Percentiles rank a stretch among this genome's conserved stretches.
phyloP scores from a whole-genome alignment of 1,139 yeast genomes.

The Taphrina confusa region DNA sequence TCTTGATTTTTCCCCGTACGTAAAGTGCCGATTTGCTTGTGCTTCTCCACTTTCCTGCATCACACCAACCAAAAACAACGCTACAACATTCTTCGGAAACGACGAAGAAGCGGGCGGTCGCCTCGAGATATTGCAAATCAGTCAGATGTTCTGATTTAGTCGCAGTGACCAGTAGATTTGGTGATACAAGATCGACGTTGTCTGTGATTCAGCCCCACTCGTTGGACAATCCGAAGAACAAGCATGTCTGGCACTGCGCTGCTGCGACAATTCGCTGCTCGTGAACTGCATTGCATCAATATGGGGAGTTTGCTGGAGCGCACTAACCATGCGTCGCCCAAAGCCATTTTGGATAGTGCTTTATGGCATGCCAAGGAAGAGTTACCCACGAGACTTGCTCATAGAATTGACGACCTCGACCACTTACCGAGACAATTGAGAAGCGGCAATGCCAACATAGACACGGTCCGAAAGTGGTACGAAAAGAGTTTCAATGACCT shows the following conservation, averaged over 20 bases:
- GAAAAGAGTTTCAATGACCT: constrained; percentile 72
- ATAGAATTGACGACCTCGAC: constrained; percentile 80
- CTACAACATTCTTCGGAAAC: too few species aligned
- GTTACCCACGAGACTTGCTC: constrained; percentile 81
- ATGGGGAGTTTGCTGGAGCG: constrained; percentile 14
- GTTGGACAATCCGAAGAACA: not conserved
- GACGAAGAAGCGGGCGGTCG: too few species aligned
- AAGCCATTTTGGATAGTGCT: constrained; percentile 20
- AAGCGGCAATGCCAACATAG: constrained; percentile 69
- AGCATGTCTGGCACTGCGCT: constrained; percentile 10
- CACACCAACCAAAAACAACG: not conserved
- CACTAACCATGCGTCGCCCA: constrained; percentile 10
- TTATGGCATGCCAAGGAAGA: constrained; percentile 53
- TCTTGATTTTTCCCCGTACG: too few species aligned
- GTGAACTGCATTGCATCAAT: constrained; percentile 17
- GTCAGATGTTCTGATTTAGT: too few species aligned
- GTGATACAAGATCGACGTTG: too few species aligned
- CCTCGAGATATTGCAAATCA: too few species aligned
- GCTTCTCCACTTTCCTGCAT: constrained; percentile 5
- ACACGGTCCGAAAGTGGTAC: constrained; percentile 81
- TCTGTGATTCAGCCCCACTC: too few species aligned
- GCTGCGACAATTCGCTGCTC: constrained; percentile 20
- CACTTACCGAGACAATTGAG: constrained; percentile 70
- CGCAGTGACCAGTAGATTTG: too few species aligned
- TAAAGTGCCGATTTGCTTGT: not conserved